phyloP scores from a whole-genome alignment of 148 eudicot species.

The Pharnaceum exiguum region DNA sequence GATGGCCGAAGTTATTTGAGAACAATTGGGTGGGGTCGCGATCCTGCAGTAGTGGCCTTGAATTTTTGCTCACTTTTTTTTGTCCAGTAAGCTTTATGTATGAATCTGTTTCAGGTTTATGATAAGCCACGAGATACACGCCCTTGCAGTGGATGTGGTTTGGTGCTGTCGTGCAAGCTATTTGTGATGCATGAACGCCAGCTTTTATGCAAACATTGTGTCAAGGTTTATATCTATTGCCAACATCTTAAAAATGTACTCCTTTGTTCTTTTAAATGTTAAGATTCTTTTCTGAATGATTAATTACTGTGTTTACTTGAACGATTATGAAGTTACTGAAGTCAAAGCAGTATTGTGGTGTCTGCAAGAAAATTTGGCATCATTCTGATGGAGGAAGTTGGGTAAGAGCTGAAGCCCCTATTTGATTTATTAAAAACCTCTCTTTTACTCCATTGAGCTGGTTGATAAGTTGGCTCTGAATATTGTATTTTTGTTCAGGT shows the following conservation, averaged over 20 bases:
- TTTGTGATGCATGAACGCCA: conserved; percentile 32
- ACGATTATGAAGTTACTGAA: conserved; percentile 51
- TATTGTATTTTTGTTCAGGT: conserved; percentile 42
- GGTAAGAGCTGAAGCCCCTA: conserved; percentile 40
- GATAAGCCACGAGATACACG: conserved; percentile 48
- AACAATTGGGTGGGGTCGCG: too few species aligned
- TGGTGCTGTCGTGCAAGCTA: conserved; percentile 52
- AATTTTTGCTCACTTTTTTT: neutral
- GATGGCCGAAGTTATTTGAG: too few species aligned
- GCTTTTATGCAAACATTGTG: conserved; percentile 72
- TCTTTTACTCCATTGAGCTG: neutral
- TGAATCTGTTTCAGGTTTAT: conserved; percentile 36
- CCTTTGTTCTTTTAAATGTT: neutral
- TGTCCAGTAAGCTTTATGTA: neutral
- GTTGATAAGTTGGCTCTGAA: conserved; percentile 2
- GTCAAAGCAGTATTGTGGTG: conserved; percentile 89
- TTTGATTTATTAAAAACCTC: neutral
- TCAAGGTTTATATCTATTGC: conserved; percentile 27
- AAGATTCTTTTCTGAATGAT: neutral
- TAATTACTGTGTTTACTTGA: conserved; percentile 7
- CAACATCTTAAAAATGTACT: neutral
- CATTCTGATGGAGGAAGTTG: conserved; percentile 92
- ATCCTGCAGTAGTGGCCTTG: conserved; percentile 10
- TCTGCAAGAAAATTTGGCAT: conserved; percentile 92
- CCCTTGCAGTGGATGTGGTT: conserved; percentile 72